Evolutionary conservation across 192 early-diverging fungal species (phyloP), one percentile per base, ranked within the genome.

Genomic region (Endogone sp.): DNA sequence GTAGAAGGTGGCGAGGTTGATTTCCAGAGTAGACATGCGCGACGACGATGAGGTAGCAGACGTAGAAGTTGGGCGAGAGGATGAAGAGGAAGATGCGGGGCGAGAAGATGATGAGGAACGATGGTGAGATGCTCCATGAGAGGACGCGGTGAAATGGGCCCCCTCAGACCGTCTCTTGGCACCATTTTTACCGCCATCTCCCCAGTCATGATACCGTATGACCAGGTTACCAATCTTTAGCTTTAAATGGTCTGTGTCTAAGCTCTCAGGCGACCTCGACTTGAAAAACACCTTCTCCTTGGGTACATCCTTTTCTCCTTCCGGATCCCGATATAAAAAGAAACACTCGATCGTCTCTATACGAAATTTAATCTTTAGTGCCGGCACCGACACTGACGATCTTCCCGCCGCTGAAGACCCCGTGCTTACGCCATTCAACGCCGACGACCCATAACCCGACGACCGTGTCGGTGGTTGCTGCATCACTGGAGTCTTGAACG

Each of bases 271-370:
- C 9, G 56, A 6, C 32, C 11, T 23, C 20, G 66, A 11, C 23
- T 4, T n/a, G 16, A 25, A 23, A 25, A 37, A 49, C 37, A 6
- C 37, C 6, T 49, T 16, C 37, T 49, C 9, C 37, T 49, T 49
- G 9, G 37, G 37, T 1, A 49, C 37, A 16, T 49, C 37, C 16
- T 49, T 49, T 49, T 49, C 16, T 6, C 37, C 16, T 29, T 4
- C 16, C 23, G 57, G 22, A 58, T 68, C 66, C 57, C 29, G 20
- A 32, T 68, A 68, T 2, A 68, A 58, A 28, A 68, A 68, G 49
- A 59, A 68, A 32, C 21, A 27, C 23, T 68, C 66, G 20, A 68
- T 25, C 57, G 21, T 3, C 3, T 56, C 24, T 26, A 68, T 26
- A 29, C 30, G 55, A 0, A 24, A 26, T n/a, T 60, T 68, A 59